Base-by-base conservation (phyloP, 1,139 yeast species). In the Debaryomyces fabryi region DNA sequence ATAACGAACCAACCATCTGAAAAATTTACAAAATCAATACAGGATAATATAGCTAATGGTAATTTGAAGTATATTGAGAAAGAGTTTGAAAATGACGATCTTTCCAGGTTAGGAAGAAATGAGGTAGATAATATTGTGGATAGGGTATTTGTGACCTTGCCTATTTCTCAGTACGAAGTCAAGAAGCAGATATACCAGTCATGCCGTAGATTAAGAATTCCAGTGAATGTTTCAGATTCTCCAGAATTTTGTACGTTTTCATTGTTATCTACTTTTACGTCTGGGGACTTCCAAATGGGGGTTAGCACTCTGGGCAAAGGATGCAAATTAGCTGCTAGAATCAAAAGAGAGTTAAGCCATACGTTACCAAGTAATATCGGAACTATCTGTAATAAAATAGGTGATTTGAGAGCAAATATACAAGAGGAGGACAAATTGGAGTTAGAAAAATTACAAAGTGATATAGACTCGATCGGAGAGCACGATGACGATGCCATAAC, bases 281-380 rank as follows among this genome's bases (percentile, higher is more conserved):
- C 85, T 48, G 96, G 96, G 1, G 84, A 82, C 52, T 82, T 92
- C 67, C 95, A 88, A 64, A 59, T 92, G 45, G 96, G 96, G 0
- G 83, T 92, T 5, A 84, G 95, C 7, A 92, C 98, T 0, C 80
- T 84, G 34, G 96, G 97, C 0, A 88, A 88, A 65, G 97, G 98
- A 1, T 92, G 97, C 68, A 82, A 90, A 51, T 71, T 92, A 48
- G 96, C 97, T 0, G 81, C 85, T 49, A 75, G 96, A 55, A 79
- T 92, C 59, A 86, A 84, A 58, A 72, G 98, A 52, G 96, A 89
- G 56, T 69, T 90, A 30, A 82, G 83, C 1, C 73, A 80, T 45
- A 67, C 78, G 6, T 71, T 92, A 38, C 97, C 98, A 0, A 55
- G 73, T 2, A 82, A 90, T 58, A 80, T 91, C 20, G 92, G 85